Base-by-base conservation (phyloP, 2,329 filamentous ascomycete genomes). In the Helotiales sp. region DNA sequence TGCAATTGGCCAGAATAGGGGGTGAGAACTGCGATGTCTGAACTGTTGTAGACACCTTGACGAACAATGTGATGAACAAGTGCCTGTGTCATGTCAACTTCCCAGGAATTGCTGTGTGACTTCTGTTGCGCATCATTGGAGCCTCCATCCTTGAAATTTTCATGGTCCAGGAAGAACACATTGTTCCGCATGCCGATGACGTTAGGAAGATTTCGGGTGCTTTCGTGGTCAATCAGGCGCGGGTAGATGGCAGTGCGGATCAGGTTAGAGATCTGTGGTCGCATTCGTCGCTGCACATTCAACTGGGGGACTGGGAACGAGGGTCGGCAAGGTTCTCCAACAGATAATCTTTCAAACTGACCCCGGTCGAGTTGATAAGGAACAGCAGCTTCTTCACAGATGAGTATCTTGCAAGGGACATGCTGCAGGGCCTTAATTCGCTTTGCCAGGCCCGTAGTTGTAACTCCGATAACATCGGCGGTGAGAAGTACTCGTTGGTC, bases 1-100 rank as follows among this genome's bases (percentile, higher is more conserved):
- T 83, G 80, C 1, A 87, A 76, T 68, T 91, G 88, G 0, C 86
- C 87, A 0, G 83, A 76, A 66, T 91, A 91, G 0, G 88, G 88
- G 0, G 91, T 93, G 6, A 94, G 75, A 0, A 95, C 86, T 0
- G 90, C 89, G 66, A 94, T 91, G 1, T 93, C 88, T 0, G 80
- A 81, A 0, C 79, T 77, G 0, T 75, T 76, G 74, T 93, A 93
- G 0, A 57, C 67, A 2, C 90, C 90, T 73, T 93, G 91, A 0
- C 83, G 82, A 5, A 90, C 80, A 0, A 94, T 77, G 73, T 94
- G 90, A 0, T 82, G 83, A 0, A 93, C 87, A 0, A 93, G 77
- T 0, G 86, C 84, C 6, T 82, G 79, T 0, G 85, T 84, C 87
- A 94, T 89, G 0, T 87, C 80, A 0, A 90, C 81, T 73, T 94